A percentile compares a stretch with the other conserved stretches of the same genome.
phyloP scores from a whole-genome alignment of 2,329 filamentous ascomycete genomes.

The Madurella fahalii region DNA sequence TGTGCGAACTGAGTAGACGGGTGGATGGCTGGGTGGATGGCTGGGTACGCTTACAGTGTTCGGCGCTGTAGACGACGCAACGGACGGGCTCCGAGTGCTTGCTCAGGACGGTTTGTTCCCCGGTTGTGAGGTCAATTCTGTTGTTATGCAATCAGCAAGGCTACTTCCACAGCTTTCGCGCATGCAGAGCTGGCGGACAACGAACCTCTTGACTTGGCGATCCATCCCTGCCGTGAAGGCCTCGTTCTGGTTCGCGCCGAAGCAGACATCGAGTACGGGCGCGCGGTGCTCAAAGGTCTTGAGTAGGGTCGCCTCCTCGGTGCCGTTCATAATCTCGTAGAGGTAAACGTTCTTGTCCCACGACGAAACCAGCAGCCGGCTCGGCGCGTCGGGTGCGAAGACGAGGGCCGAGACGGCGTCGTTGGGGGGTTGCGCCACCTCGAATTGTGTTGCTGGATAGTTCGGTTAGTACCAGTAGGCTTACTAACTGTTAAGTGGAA shows the following conservation, averaged over 20 bases:
- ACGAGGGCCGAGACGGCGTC: slow-evolving; percentile 84
- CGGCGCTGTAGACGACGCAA: slow-evolving; percentile 73
- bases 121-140: slow-evolving; percentile 65
- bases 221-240: slow-evolving; percentile 86
- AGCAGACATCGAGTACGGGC: slow-evolving; percentile 88
- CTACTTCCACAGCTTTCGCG: not conserved
- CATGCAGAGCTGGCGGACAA: not conserved
- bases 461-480: not conserved
- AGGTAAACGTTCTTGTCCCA: slow-evolving; percentile 93
- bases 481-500: not conserved
- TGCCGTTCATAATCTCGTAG: slow-evolving; percentile 67
- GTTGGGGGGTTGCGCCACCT: slow-evolving; percentile 73
- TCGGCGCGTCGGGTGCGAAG: slow-evolving; percentile 75
- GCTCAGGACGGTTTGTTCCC: slow-evolving; percentile 69
- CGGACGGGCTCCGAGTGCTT: slow-evolving; percentile 77
- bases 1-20: not conserved
- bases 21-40: not conserved
- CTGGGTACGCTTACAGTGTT: slow-evolving; percentile 53
- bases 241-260: slow-evolving; percentile 75
- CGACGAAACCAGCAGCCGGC: slow-evolving; percentile 80
- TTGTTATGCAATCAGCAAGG: not conserved
- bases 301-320: slow-evolving; percentile 60
- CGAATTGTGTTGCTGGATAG: slow-evolving; percentile 65
- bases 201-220: slow-evolving; percentile 73
- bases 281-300: slow-evolving; percentile 75